Base-by-base conservation (phyloP, 768 basidiomycete genomes). In the Cyclocybe aegerita region DNA sequence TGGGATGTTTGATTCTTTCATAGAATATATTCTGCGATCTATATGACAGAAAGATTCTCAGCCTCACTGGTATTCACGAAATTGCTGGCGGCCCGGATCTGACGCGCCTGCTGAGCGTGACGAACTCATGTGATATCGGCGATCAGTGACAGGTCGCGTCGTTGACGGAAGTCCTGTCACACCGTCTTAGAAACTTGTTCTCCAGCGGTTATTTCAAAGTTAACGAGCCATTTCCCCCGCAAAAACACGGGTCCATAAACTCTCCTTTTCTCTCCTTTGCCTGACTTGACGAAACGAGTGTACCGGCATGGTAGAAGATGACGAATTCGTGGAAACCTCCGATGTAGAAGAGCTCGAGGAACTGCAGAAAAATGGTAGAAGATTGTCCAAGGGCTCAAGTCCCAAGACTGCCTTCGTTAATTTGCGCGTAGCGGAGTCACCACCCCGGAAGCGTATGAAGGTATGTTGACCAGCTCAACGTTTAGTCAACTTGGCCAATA, bases 291-390 rank as follows among this genome's bases (percentile, higher is more conserved):
- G 4, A 43, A 23, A 23, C 23, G 23, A 23, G 23, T 3, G 5
- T 7, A 45, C n/a, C 15, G 32, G n/a, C 2, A 58, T 60, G 56
- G 54, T 56, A 10, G 56, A 54, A 12, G 64, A 69, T 37, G 70
- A 70, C 5, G 81, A 81, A 39, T 60, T 79, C 42, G 77, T 86
- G 10, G 82, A 82, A 58, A 85, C 85, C 12, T 86, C 84, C 4
- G 85, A 87, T 55, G 65, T 70, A 41, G 85, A 85, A 57, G 85
- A 87, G 55, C 71, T 73, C 36, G 79, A 79, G 57, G 70, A 72
- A 39, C 52, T 78, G n/a, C 39, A 50, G 38, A 45, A 33, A 30
- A 41, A 38, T 33, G 4, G 34, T 16, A 30, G 48, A 43, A 12
- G 14, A 17, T 9, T 39, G 23, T 4, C 52, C 35, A 38, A 33